Evolutionary conservation across 495 filamentous ascomycete genomes (phyloP).

Genomic region (Hypoxylon trugodes): DNA sequence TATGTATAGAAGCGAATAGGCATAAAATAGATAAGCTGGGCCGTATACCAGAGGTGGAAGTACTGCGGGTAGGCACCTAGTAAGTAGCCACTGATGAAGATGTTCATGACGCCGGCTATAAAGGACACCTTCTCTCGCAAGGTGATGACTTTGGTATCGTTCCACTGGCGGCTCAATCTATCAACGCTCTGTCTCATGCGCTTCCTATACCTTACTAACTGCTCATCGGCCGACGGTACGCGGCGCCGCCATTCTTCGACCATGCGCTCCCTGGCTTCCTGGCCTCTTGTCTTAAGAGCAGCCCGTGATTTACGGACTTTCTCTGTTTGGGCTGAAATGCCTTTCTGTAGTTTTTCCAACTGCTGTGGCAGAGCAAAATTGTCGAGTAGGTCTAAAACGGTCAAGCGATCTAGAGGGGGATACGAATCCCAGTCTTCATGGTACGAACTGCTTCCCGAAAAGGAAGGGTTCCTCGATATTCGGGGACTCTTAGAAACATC

Average conservation of each 20-base stretch:
- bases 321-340: constrained; percentile 80
- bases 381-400: constrained; percentile 91
- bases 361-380: constrained; percentile 90
- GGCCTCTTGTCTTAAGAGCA: constrained; percentile 64
- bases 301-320: constrained; percentile 84
- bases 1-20: constrained; percentile 93
- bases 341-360: constrained; percentile 85
- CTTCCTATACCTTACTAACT: constrained; percentile 87
- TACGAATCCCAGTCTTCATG: constrained; percentile 89
- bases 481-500: constrained; percentile 60
- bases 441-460: constrained; percentile 78
- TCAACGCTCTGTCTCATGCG: constrained; percentile 90
- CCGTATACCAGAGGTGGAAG: constrained; percentile 93
- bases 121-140: constrained; percentile 94
- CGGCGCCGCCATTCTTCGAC: constrained; percentile 88
- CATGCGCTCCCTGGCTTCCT: constrained; percentile 70
- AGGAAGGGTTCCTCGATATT: constrained; percentile 76
- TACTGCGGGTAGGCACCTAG: constrained; percentile 85
- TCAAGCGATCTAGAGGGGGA: constrained; percentile 89
- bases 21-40: constrained; percentile 91
- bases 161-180: constrained; percentile 84
- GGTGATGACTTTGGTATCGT: constrained; percentile 85
- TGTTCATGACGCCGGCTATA: constrained; percentile 93
- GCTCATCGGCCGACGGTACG: constrained; percentile 85
- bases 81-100: constrained; percentile 94